Conservation (phyloP, 2,329 filamentous ascomycete genomes). For the Xylariaceae sp. region DNA sequence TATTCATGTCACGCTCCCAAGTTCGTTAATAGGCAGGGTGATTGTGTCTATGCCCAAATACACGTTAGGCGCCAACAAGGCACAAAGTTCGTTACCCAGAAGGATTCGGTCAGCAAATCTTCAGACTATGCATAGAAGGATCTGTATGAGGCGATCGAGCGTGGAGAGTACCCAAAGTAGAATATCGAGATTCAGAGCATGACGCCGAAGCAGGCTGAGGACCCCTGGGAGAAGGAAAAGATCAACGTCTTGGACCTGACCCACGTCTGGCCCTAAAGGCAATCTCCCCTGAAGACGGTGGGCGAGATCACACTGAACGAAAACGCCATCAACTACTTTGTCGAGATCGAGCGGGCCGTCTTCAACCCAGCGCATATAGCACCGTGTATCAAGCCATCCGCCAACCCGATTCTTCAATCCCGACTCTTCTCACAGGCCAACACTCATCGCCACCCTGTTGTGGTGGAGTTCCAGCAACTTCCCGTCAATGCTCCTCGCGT, state of each 20-base stretch:
- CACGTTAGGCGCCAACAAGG: slow-evolving; percentile 67
- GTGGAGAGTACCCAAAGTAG: slow-evolving; percentile 65
- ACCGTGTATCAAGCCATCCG: slow-evolving; percentile 69
- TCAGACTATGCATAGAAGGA: slow-evolving; percentile 67
- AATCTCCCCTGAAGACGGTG: slow-evolving; percentile 63
- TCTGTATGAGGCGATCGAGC: slow-evolving; percentile 64
- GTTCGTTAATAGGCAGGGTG: slow-evolving; percentile 66
- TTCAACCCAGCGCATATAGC: slow-evolving; percentile 70
- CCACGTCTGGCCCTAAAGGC: slow-evolving; percentile 67
- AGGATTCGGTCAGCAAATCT: slow-evolving; percentile 60
- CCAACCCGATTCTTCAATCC: slow-evolving; percentile 70
- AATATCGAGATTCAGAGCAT: slow-evolving; percentile 66
- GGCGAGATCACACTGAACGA: slow-evolving; percentile 66
- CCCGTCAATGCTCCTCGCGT: slow-evolving; percentile 54
- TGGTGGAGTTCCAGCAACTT: slow-evolving; percentile 61
- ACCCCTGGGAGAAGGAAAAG: slow-evolving; percentile 43
- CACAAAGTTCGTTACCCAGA: slow-evolving; percentile 60
- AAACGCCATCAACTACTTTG: slow-evolving; percentile 69
- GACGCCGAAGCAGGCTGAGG: slow-evolving; percentile 62
- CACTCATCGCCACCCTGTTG: slow-evolving; percentile 60
- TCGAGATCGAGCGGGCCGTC: slow-evolving; percentile 70
- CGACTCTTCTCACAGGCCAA: slow-evolving; percentile 74
- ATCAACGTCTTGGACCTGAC: slow-evolving; percentile 72
- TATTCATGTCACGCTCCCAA: slow-evolving; percentile 71
- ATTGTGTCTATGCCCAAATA: slow-evolving; percentile 67